Evolutionary conservation across 768 basidiomycete species (phyloP).

Genomic region (Hirschioporus abietinus): DNA sequence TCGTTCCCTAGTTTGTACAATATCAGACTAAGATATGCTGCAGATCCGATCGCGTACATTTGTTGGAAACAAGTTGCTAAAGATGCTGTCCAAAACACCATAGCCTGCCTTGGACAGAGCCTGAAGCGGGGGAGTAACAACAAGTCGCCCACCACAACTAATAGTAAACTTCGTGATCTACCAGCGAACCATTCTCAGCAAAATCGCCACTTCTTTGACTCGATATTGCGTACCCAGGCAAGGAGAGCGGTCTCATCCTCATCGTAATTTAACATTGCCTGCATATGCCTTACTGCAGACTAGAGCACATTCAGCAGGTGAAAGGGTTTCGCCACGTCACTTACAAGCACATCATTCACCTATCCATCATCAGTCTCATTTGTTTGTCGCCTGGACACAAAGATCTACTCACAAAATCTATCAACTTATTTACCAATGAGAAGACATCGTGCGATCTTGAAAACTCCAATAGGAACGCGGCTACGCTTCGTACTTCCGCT

Average conservation of each 20-base stretch:
- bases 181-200: neutral
- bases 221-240: neutral
- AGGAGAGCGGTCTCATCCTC: neutral
- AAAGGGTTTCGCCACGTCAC: neutral
- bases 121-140: neutral
- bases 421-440: neutral
- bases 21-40: neutral
- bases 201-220: neutral
- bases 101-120: neutral
- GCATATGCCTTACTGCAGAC: neutral
- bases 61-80: neutral
- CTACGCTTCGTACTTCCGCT: neutral
- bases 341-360: neutral
- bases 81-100: neutral
- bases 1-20: neutral
- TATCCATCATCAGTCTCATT: neutral
- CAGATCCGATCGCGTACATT: neutral
- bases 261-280: neutral
- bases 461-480: neutral
- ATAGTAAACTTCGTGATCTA: neutral
- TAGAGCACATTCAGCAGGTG: neutral
- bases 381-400: neutral
- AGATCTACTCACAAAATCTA: neutral
- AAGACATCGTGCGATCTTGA: neutral
- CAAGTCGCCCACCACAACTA: neutral